Conservation (phyloP, 805 yeast genomes). For the Wickerhamiella nectarea region DNA sequence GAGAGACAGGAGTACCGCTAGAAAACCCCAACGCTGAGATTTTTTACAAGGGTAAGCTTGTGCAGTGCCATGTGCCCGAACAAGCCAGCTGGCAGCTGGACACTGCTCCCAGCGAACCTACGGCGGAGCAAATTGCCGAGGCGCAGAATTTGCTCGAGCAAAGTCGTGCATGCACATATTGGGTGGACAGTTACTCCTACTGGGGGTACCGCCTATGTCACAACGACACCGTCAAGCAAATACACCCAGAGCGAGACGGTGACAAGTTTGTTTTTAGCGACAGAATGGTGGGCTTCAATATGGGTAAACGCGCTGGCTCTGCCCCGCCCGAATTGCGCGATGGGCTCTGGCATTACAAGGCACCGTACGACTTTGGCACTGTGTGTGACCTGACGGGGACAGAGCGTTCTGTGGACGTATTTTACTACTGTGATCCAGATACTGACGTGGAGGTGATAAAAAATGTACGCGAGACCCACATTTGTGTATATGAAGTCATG, state of each 20-base stretch:
- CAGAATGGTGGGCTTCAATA: not conserved
- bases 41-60: not conserved
- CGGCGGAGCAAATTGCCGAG: not conserved
- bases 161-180: slow-evolving; percentile 19
- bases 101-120: not conserved
- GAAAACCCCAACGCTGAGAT: not conserved
- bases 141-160: not conserved
- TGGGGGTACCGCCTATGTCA: slow-evolving; percentile 43
- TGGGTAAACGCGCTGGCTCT: not conserved
- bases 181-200: slow-evolving; percentile 28
- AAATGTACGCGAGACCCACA: slow-evolving; percentile 14
- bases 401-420: slow-evolving; percentile 41
- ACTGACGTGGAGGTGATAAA: slow-evolving; percentile 7
- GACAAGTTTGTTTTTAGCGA: not conserved
- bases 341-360: slow-evolving; percentile 12
- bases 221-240: slow-evolving; percentile 37
- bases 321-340: slow-evolving; percentile 12
- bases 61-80: slow-evolving; percentile 8
- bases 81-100: not conserved
- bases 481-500: slow-evolving; percentile 16
- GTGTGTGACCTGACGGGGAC: slow-evolving; percentile 44
- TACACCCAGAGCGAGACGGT: slow-evolving; percentile 24
- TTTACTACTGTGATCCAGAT: slow-evolving; percentile 40
- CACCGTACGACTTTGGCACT: slow-evolving; percentile 33
- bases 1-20: not conserved